A percentile compares a stretch with the other conserved stretches of the same genome.
Evolutionary conservation across 257 asterid species (phyloP).

Genomic region (Przewalskia tangutica): DNA sequence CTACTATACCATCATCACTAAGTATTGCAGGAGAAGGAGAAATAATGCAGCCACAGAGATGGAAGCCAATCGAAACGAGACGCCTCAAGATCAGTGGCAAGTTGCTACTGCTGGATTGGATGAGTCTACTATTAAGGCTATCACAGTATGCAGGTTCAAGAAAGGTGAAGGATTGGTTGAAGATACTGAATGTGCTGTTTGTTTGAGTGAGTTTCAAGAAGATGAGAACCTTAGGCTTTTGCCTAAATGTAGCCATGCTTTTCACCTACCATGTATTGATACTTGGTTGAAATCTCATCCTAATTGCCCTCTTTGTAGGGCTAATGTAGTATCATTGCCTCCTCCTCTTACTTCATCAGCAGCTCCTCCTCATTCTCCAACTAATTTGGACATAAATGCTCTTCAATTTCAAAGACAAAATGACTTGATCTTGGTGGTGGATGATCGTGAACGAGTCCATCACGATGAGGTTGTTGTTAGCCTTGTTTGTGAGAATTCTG

Average conservation of each 20-base stretch:
- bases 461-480: conserved; percentile 16
- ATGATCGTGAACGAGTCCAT: conserved; percentile 28
- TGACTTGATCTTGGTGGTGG: conserved; percentile 39
- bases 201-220: conserved; percentile 60
- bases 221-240: conserved; percentile 54
- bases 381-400: conserved; percentile 1
- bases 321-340: conserved; percentile 9
- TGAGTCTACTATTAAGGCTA: conserved; percentile 41
- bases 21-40: conserved; percentile 43
- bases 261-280: conserved; percentile 73
- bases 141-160: conserved; percentile 41
- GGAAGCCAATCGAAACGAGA: conserved; percentile 21
- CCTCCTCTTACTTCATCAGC: conserved; percentile 1
- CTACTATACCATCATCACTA: conserved; percentile 58
- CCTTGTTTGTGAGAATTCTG: conserved; percentile 1
- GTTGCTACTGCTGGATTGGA: conserved; percentile 41
- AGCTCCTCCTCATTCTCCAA: conserved; percentile 1
- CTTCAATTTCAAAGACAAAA: conserved; percentile 19
- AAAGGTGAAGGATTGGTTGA: conserved; percentile 46
- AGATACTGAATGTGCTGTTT: conserved; percentile 67
- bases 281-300: conserved; percentile 73
- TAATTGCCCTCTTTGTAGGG: conserved; percentile 77
- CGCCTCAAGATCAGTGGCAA: conserved; percentile 34
- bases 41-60: neutral
- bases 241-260: conserved; percentile 86